Percentiles rank a stretch among this genome's conserved stretches.
These are phyloP conservation scores for Colletotrichum liriopes DNA, from an alignment of 2,329 filamentous ascomycete genomes.

Conservation along the genomic window DNA sequence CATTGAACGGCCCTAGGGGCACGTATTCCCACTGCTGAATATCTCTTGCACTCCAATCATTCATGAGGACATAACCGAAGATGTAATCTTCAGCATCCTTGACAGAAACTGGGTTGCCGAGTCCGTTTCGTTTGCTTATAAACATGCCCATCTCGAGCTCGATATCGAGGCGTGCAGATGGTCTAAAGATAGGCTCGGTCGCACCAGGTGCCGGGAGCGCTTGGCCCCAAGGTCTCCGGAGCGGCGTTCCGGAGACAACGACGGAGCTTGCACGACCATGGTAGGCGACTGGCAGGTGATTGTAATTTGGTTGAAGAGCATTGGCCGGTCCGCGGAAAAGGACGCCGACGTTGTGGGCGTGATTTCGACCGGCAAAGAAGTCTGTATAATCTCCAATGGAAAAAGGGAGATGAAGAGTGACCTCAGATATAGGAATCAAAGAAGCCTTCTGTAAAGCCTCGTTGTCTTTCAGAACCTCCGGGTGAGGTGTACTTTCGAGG, in stretches of 20 bases:
- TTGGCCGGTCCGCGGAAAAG: constrained; percentile 80
- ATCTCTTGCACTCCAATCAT: constrained; percentile 76
- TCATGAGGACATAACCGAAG: constrained; percentile 79
- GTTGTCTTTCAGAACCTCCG: constrained; percentile 34
- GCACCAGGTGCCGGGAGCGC: constrained; percentile 53
- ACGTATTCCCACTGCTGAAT: constrained; percentile 75
- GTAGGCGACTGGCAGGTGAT: constrained; percentile 81
- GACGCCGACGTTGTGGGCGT: constrained; percentile 75
- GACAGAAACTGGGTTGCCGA: constrained; percentile 77
- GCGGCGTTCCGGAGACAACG: constrained; percentile 78
- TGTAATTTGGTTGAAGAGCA: constrained; percentile 81
- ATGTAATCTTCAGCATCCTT: constrained; percentile 77
- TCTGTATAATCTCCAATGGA: constrained; percentile 83
- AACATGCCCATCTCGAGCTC: constrained; percentile 86
- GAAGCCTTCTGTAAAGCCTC: constrained; percentile 8
- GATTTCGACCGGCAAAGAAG: constrained; percentile 82
- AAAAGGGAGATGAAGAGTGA: constrained; percentile 77
- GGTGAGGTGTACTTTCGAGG: constrained; percentile 64
- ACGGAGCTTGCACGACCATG: constrained; percentile 81
- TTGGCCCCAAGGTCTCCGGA: constrained; percentile 78
- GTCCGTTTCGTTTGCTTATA: constrained; percentile 74
- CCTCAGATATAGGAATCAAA: constrained; percentile 52
- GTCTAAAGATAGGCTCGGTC: constrained; percentile 71
- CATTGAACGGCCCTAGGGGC: constrained; percentile 74
- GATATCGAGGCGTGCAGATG: constrained; percentile 77